Evolutionary conservation across 495 filamentous ascomycete genomes (phyloP).

Genomic region (Penicillium taxi): DNA sequence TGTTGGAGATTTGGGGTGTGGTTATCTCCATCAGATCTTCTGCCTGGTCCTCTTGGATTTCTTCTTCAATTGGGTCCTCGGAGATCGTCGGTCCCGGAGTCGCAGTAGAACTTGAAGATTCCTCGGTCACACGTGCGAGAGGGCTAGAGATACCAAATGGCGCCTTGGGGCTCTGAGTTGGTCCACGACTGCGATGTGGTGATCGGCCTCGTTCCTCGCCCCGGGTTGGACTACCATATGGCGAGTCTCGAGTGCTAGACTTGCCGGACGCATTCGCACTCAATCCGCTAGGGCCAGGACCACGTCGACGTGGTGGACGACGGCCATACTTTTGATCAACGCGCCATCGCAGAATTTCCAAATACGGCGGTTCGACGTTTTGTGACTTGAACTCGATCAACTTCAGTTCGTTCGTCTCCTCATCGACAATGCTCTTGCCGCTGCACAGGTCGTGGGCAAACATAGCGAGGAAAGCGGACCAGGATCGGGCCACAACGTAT

Average conservation of each 20-base stretch:
- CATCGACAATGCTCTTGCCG: conserved; percentile 80
- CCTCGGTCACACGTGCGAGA: conserved; percentile 46
- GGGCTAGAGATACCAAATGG: conserved; percentile 46
- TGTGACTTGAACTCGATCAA: conserved; percentile 81
- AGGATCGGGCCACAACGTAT: conserved; percentile 89
- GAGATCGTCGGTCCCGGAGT: conserved; percentile 27
- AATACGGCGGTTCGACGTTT: conserved; percentile 85
- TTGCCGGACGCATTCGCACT: conserved; percentile 34
- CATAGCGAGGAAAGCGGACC: conserved; percentile 77
- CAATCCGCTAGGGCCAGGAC: conserved; percentile 34
- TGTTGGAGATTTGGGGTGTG: conserved; percentile 34
- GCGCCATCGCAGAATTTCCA: conserved; percentile 91
- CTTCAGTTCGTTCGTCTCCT: conserved; percentile 86
- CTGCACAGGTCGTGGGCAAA: conserved; percentile 85
- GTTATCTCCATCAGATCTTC: conserved; percentile 42
- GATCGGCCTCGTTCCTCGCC: conserved; percentile 48
- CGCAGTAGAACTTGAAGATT: conserved; percentile 32
- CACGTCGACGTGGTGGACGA: conserved; percentile 35
- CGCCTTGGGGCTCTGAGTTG: conserved; percentile 42
- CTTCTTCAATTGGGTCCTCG: conserved; percentile 28
- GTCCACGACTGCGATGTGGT: conserved; percentile 41
- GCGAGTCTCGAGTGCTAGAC: conserved; percentile 36
- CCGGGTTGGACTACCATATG: conserved; percentile 45
- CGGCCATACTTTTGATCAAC: conserved; percentile 91
- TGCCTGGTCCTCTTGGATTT: conserved; percentile 23